A percentile compares a stretch with the other conserved stretches of the same genome.
Evolutionary conservation across 2,329 filamentous ascomycete genomes (phyloP).

Genomic region (Blastomyces silverae): DNA sequence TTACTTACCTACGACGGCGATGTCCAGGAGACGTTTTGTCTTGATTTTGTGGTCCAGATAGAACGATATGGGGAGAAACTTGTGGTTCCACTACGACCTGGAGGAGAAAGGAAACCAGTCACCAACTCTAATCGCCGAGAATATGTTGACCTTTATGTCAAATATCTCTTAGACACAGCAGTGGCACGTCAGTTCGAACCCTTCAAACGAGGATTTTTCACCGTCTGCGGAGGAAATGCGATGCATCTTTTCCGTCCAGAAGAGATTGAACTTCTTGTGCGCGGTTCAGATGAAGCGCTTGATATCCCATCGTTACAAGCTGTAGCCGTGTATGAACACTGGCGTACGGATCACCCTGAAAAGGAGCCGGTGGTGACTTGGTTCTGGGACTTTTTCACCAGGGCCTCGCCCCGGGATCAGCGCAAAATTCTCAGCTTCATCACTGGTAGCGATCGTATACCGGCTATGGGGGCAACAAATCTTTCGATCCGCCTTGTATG

Average conservation of each 20-base stretch:
- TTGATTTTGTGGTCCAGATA: constrained; percentile 71
- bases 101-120: constrained; percentile 66
- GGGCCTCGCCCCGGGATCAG: constrained; percentile 60
- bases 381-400: constrained; percentile 81
- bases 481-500: constrained; percentile 69
- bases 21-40: constrained; percentile 70
- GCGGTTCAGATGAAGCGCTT: constrained; percentile 75
- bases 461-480: constrained; percentile 76
- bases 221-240: constrained; percentile 81
- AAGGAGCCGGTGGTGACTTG: constrained; percentile 66
- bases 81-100: constrained; percentile 63
- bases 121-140: constrained; percentile 79
- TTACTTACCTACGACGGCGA: constrained; percentile 78
- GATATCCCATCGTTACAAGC: constrained; percentile 69
- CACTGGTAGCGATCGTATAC: constrained; percentile 83
- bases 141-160: constrained; percentile 79
- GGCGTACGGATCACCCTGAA: constrained; percentile 50
- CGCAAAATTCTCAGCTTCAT: constrained; percentile 77
- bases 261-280: constrained; percentile 81
- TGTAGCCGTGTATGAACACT: constrained; percentile 77
- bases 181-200: constrained; percentile 82
- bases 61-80: constrained; percentile 67
- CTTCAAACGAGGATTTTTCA: constrained; percentile 90
- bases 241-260: constrained; percentile 80
- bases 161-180: constrained; percentile 69